A percentile compares a stretch with the other conserved stretches of the same genome.
Evolutionary conservation across 257 asterid species (phyloP).

Genomic region (Scutellaria minor): DNA sequence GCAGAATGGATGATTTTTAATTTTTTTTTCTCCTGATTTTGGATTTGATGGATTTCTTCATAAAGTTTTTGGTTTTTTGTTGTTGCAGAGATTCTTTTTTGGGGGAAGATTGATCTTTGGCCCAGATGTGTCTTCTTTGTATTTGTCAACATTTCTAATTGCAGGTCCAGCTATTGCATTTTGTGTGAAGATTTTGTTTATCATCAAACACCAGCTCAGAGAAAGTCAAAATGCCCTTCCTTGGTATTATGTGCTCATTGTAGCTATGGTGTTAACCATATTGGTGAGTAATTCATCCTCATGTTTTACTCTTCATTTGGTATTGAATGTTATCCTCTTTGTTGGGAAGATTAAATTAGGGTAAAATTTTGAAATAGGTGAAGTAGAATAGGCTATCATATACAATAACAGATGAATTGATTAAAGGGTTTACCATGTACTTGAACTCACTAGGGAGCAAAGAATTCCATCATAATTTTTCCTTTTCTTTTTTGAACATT

Average conservation of each 20-base stretch:
- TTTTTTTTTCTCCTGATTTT: neutral
- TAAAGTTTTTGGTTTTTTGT: slow-evolving; percentile 25
- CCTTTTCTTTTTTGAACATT: no score
- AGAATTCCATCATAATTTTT: no score
- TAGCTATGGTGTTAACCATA: slow-evolving; percentile 62
- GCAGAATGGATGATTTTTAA: slow-evolving; percentile 20
- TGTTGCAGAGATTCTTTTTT: slow-evolving; percentile 74
- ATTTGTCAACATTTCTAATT: slow-evolving; percentile 59
- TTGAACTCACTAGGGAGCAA: no score
- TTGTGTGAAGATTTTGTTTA: slow-evolving; percentile 50
- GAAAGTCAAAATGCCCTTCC: slow-evolving; percentile 49
- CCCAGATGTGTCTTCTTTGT: slow-evolving; percentile 79
- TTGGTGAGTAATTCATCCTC: slow-evolving; percentile 56
- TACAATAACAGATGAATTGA: no score
- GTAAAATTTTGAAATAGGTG: no score
- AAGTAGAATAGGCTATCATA: no score
- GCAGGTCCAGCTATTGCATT: slow-evolving; percentile 72
- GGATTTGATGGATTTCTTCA: neutral
- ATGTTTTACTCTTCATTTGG: neutral
- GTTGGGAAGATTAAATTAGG: no score
- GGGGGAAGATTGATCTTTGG: slow-evolving; percentile 96
- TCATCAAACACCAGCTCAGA: slow-evolving; percentile 43
- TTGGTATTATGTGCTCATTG: slow-evolving; percentile 66
- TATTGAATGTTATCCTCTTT: no score
- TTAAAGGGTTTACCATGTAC: no score